Base-by-base conservation (phyloP, 2,329 filamentous ascomycete genomes). In the Nigrospora sphaerica region DNA sequence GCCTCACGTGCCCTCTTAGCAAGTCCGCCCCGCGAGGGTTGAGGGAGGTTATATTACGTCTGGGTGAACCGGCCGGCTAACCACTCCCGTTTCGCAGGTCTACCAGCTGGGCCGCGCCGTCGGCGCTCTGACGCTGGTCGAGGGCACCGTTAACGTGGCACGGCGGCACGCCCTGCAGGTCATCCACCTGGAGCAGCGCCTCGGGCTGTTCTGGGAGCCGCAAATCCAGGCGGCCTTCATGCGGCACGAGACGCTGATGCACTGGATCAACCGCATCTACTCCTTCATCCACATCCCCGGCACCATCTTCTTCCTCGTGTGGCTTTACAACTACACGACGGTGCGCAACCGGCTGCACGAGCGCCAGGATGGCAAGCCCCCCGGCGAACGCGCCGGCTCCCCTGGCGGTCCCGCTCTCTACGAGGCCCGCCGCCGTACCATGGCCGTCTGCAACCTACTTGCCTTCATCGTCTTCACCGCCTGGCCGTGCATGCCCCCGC, bases 221-320 rank as follows among this genome's bases (percentile, higher is more conserved):
- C 67, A 64, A 17, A 64, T 73, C 23, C 71, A 74, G 48, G 56
- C 58, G 14, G 72, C 66, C 58, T 73, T 72, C 47, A 61, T 73
- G 39, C 62, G 66, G 17, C 73, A 74, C 44, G 74, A 80, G 2
- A 59, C 68, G 28, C 56, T 84, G 37, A 76, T 89, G 70, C 77
- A 72, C 53, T 86, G 77, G 77, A 85, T 82, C 55, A 88, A 88
- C 64, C 76, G 83, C 57, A 74, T 78, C 28, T 88, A 88, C 65
- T 87, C 83, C 6, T 88, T 87, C 64, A 86, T 89, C 57, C 85
- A 88, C 62, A 88, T 88, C 48, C 85, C 85, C 1, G 85, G 83
- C 13, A 88, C 84, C 6, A 88, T 88, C 53, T 72, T 83, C 39
- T 89, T 87, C 58, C 62, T 72, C 14, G 67, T 75, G 34, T 75